phyloP scores from a whole-genome alignment of 75 land plant species.

The Sequoiadendron giganteum region DNA sequence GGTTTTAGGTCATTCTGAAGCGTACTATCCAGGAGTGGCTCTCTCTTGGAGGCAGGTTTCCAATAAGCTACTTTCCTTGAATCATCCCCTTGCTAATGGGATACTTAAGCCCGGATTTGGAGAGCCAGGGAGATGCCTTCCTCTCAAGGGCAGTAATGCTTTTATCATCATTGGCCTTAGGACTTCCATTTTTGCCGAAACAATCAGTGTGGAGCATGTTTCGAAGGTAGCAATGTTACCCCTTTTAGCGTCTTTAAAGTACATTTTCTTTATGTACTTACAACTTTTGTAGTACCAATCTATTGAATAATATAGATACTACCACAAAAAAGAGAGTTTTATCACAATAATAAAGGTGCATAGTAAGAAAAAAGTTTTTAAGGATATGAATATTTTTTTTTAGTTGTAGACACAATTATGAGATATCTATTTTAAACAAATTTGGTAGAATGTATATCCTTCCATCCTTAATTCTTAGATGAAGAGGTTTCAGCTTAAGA shows the following conservation, averaged over 20 bases:
- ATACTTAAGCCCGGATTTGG: constrained; percentile 92
- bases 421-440: too few species aligned
- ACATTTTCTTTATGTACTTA: background rate
- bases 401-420: too few species aligned
- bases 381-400: too few species aligned
- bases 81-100: constrained; percentile 51
- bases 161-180: constrained; percentile 76
- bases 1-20: constrained; percentile 84
- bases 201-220: constrained; percentile 93
- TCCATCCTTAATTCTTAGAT: too few species aligned
- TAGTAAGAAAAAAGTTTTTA: too few species aligned
- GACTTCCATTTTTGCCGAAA: constrained; percentile 75
- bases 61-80: constrained; percentile 3
- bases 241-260: background rate
- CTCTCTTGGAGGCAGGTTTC: constrained; percentile 12
- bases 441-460: too few species aligned
- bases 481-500: too few species aligned
- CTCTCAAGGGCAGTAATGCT: constrained; percentile 82
- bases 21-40: constrained; percentile 23
- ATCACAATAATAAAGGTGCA: too few species aligned
- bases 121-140: constrained; percentile 92
- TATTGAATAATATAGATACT: too few species aligned
- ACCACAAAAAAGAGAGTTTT: too few species aligned
- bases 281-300: too few species aligned
- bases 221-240: constrained; percentile 63